These are phyloP conservation scores for Malus orientalis DNA, from an alignment of 306 rosid species.

Conservation along the genomic window DNA sequence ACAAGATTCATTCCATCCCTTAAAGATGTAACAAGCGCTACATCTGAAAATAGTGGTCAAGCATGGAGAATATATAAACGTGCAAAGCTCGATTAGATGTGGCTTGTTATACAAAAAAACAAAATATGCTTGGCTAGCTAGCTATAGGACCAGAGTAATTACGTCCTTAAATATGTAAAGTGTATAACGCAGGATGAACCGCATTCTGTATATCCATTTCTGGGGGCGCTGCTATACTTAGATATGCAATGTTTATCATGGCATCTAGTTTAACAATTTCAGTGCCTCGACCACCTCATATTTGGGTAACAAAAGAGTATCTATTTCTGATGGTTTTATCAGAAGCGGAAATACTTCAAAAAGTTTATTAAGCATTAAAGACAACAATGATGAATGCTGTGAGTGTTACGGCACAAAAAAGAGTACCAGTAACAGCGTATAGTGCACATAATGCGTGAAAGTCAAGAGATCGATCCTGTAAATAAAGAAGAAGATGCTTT, in stretches of 20 bases:
- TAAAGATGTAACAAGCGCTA: slow-evolving; percentile 88
- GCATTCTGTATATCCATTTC: neutral
- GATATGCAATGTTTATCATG: neutral
- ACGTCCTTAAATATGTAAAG: neutral
- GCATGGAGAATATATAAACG: neutral
- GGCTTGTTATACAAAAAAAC: neutral
- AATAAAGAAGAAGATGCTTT: slow-evolving; percentile 31
- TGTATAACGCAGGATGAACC: neutral
- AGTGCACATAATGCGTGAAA: slow-evolving; percentile 95
- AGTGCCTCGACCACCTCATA: neutral
- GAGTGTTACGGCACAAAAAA: slow-evolving; percentile 23
- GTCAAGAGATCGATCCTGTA: slow-evolving; percentile 98
- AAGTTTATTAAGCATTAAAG: neutral
- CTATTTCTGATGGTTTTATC: neutral
- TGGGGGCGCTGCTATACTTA: neutral
- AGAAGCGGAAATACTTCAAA: neutral
- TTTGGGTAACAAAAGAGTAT: neutral
- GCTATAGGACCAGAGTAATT: neutral
- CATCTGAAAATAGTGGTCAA: slow-evolving; percentile 46
- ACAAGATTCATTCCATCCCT: slow-evolving; percentile 99
- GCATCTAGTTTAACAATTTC: neutral
- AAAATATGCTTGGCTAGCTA: slow-evolving; percentile 2
- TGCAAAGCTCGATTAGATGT: neutral
- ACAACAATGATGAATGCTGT: slow-evolving; percentile 10
- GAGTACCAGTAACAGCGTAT: slow-evolving; percentile 90